phyloP scores from a whole-genome alignment of 352 stramenopile species.

The Thalassiosira livingstoniorum region DNA sequence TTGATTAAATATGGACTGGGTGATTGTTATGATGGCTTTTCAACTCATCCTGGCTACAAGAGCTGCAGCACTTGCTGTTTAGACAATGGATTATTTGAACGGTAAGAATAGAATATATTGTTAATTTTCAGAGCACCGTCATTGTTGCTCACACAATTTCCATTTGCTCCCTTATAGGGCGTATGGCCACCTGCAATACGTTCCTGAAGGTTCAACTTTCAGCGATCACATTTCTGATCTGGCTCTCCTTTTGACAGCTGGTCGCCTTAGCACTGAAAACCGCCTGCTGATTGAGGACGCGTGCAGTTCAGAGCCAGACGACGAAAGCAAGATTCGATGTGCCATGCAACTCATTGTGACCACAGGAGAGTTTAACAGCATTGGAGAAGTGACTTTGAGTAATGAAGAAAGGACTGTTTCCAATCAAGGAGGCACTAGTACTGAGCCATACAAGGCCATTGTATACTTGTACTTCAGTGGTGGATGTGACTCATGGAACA shows the following conservation, averaged over 20 bases:
- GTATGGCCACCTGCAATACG: constrained; percentile 50
- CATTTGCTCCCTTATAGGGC: constrained; percentile 14
- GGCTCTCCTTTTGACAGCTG: constrained; percentile 67
- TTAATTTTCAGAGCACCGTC: not conserved
- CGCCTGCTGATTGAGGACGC: constrained; percentile 42
- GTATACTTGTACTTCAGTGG: constrained; percentile 75
- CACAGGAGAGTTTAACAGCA: constrained; percentile 77
- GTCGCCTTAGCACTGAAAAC: constrained; percentile 62
- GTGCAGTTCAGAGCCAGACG: constrained; percentile 44
- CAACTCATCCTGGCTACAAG: constrained; percentile 32
- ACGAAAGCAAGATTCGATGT: constrained; percentile 44
- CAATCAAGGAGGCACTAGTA: not conserved
- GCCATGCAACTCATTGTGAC: constrained; percentile 66
- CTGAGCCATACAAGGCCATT: constrained; percentile 74
- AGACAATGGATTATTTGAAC: constrained; percentile 40
- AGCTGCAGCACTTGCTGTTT: constrained; percentile 2
- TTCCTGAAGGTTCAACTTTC: constrained; percentile 22
- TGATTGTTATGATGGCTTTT: constrained; percentile 67
- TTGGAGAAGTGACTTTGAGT: constrained; percentile 51
- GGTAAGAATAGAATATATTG: not conserved
- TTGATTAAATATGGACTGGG: constrained; percentile 77
- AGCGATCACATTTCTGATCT: constrained; percentile 57
- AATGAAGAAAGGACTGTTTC: constrained; percentile 30
- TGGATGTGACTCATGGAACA: constrained; percentile 74
- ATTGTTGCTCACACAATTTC: not conserved